phyloP scores from a whole-genome alignment of 1,139 yeast genomes.

The Kazachstania sp. region DNA sequence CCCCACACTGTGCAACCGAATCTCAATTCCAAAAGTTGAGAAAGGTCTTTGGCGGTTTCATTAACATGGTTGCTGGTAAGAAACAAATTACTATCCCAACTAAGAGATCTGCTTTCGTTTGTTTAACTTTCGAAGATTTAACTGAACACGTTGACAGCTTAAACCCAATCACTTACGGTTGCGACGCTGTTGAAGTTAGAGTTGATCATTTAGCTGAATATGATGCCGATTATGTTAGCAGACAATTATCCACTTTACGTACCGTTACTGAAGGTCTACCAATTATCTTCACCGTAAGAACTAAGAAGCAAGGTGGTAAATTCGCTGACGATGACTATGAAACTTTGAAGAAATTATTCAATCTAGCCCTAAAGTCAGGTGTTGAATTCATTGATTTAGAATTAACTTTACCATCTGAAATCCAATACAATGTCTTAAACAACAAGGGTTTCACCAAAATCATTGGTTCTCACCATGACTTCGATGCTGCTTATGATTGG shows the following conservation, averaged over 20 bases:
- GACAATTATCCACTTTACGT: slow-evolving; percentile 66
- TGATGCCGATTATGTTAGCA: slow-evolving; percentile 51
- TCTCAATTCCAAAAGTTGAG: slow-evolving; percentile 51
- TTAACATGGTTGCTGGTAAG: slow-evolving; percentile 59
- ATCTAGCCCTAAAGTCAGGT: slow-evolving; percentile 61
- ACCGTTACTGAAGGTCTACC: slow-evolving; percentile 54
- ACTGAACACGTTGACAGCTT: slow-evolving; percentile 41
- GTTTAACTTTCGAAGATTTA: slow-evolving; percentile 56
- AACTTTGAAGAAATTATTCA: slow-evolving; percentile 43
- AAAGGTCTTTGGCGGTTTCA: slow-evolving; percentile 49
- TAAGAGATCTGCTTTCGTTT: slow-evolving; percentile 59
- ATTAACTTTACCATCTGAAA: slow-evolving; percentile 34
- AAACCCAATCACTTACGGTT: slow-evolving; percentile 54
- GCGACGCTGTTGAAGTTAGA: slow-evolving; percentile 75
- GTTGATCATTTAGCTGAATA: slow-evolving; percentile 58
- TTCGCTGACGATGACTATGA: slow-evolving; percentile 52
- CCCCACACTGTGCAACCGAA: slow-evolving; percentile 57
- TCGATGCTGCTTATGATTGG: slow-evolving; percentile 58
- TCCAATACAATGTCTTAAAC: slow-evolving; percentile 37
- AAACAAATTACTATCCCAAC: slow-evolving; percentile 39
- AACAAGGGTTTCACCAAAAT: slow-evolving; percentile 54
- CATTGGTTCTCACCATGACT: slow-evolving; percentile 78
- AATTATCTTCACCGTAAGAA: slow-evolving; percentile 72
- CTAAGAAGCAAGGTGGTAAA: slow-evolving; percentile 71
- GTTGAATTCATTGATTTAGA: slow-evolving; percentile 50